These are phyloP conservation scores for Rossbeevera mucosa DNA, from an alignment of 768 basidiomycete genomes.

Conservation along the genomic window DNA sequence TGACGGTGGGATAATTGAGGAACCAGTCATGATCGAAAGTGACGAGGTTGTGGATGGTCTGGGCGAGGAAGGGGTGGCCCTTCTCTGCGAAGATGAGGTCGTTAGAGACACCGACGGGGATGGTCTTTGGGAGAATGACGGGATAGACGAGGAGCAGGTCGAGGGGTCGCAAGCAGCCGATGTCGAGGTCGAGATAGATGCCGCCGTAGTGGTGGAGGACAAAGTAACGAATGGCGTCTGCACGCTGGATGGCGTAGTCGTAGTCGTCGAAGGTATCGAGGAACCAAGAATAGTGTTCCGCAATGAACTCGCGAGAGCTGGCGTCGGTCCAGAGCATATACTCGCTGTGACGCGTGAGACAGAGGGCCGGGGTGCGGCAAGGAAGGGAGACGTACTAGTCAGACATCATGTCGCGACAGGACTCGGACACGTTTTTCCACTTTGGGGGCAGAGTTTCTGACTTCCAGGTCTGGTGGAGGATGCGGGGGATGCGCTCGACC, in stretches of 20 bases:
- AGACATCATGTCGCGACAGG: slow-evolving; percentile 86
- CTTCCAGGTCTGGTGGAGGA: slow-evolving; percentile 99
- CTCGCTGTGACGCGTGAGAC: slow-evolving; percentile 51
- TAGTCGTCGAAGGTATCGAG: slow-evolving; percentile 91
- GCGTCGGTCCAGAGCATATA: slow-evolving; percentile 98
- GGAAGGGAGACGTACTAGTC: slow-evolving; percentile 74
- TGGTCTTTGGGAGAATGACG: slow-evolving; percentile 90
- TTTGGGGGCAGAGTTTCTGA: slow-evolving; percentile 74
- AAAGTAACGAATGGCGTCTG: slow-evolving; percentile 97
- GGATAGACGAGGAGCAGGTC: slow-evolving; percentile 84
- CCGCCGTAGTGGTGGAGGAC: slow-evolving; percentile 94
- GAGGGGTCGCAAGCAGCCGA: slow-evolving; percentile 83
- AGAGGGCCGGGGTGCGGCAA: slow-evolving; percentile 2
- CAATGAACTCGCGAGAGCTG: slow-evolving; percentile 84
- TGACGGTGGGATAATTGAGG: slow-evolving; percentile 98
- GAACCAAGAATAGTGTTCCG: slow-evolving; percentile 85
- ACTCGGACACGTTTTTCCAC: slow-evolving; percentile 79
- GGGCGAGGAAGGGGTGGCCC: slow-evolving; percentile 82
- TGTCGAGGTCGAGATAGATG: slow-evolving; percentile 93
- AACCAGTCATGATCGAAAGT: slow-evolving; percentile 93
- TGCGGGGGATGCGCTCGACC: slow-evolving; percentile 79
- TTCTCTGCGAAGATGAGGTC: slow-evolving; percentile 93
- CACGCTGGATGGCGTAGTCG: slow-evolving; percentile 88
- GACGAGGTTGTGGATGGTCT: slow-evolving; percentile 87
- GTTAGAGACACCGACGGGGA: slow-evolving; percentile 96